Conservation (phyloP, 2,329 filamentous ascomycete genomes). For the Cryphonectria nitschkei region DNA sequence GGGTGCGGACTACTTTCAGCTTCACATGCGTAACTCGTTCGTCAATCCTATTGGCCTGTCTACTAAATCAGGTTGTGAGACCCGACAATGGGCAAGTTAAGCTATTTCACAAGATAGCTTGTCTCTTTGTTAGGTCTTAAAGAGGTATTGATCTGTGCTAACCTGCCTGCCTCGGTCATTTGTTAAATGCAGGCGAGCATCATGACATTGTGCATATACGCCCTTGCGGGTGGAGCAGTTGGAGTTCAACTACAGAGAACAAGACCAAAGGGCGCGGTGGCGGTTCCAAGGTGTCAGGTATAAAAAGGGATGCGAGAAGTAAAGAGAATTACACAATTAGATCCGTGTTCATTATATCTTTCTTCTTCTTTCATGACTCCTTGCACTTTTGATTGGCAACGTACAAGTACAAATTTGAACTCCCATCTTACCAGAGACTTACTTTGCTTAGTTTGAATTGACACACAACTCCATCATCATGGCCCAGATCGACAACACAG, state of each 20-base stretch:
- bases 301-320: background rate
- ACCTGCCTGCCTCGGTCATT: background rate
- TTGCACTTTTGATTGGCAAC: background rate
- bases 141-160: background rate
- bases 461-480: constrained; percentile 2
- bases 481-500: constrained; percentile 19
- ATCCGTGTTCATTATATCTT: background rate
- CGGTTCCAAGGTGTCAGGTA: background rate
- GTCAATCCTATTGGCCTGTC: background rate
- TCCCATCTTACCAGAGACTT: background rate
- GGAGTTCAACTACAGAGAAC: background rate
- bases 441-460: too few relatives aligned
- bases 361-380: background rate
- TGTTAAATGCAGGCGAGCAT: background rate
- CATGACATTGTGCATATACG: background rate
- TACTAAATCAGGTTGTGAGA: background rate
- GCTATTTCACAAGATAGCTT: background rate
- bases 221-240: constrained; percentile 11
- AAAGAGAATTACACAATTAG: background rate
- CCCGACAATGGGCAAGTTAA: background rate
- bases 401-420: background rate
- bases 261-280: constrained; percentile 4
- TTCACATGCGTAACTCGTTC: background rate
- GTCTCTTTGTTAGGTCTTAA: background rate
- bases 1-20: background rate